phyloP scores from a whole-genome alignment of 2,329 filamentous ascomycete genomes.

The Fusarium tupiense region DNA sequence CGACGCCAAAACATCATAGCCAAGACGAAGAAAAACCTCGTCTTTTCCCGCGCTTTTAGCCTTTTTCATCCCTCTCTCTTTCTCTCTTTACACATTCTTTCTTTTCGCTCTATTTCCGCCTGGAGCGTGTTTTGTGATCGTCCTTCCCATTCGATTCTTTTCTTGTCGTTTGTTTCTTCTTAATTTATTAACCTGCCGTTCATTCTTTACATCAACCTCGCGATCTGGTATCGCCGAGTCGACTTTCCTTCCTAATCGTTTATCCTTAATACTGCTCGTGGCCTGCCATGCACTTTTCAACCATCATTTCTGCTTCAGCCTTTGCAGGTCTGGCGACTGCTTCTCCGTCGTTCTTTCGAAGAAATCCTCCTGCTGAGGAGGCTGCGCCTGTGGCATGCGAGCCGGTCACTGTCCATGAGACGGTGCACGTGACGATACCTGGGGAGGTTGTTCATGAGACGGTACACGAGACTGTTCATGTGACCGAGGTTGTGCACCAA shows the following conservation, averaged over 20 bases:
- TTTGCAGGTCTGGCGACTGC: slow-evolving; percentile 21
- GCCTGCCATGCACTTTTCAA: slow-evolving; percentile 17
- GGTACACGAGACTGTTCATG: neutral
- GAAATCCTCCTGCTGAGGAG: slow-evolving; percentile 19
- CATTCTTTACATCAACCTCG: slow-evolving; percentile 6
- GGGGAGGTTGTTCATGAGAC: slow-evolving; percentile 12
- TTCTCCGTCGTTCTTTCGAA: slow-evolving; percentile 19
- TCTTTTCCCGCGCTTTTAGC: slow-evolving; percentile 17
- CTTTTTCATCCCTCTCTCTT: neutral
- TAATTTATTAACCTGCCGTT: slow-evolving; percentile 9
- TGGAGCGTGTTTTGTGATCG: slow-evolving; percentile 6
- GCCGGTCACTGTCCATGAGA: slow-evolving; percentile 14
- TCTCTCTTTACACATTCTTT: slow-evolving; percentile 1
- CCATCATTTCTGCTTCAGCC: slow-evolving; percentile 5
- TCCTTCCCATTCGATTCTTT: slow-evolving; percentile 8
- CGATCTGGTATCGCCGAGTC: slow-evolving; percentile 31
- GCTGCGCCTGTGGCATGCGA: slow-evolving; percentile 4
- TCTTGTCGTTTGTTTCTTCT: neutral
- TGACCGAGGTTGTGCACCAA: neutral
- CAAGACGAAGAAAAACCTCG: slow-evolving; percentile 22
- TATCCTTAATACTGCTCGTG: neutral
- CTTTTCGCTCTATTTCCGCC: slow-evolving; percentile 2
- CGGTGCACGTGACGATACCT: slow-evolving; percentile 7
- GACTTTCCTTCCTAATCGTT: neutral
- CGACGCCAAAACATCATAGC: slow-evolving; percentile 19